Conservation (phyloP, 495 filamentous ascomycete species). For the Penicillium atrosanguineum region DNA sequence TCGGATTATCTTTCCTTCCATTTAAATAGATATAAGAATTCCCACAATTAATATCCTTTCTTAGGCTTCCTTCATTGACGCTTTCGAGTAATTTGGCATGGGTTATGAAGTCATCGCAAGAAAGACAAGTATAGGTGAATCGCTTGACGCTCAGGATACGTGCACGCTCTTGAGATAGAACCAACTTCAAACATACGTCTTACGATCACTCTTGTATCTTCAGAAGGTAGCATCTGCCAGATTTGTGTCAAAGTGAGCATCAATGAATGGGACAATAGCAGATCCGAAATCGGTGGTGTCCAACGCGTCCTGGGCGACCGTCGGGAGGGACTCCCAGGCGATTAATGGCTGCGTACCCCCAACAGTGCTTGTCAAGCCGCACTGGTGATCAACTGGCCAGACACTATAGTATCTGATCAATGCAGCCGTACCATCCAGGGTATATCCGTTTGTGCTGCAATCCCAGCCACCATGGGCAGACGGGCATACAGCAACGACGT, state of each 20-base stretch:
- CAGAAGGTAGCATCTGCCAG: constrained; percentile 21
- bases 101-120: no score
- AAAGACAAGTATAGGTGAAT: not conserved
- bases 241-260: constrained; percentile 14
- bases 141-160: not conserved
- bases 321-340: constrained; percentile 52
- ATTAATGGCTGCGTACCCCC: constrained; percentile 53
- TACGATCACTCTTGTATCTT: not conserved
- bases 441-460: constrained; percentile 39
- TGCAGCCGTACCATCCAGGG: constrained; percentile 36
- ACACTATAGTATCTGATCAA: constrained; percentile 47
- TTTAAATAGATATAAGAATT: no score
- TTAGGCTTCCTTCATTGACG: no score
- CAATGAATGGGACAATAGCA: constrained; percentile 22
- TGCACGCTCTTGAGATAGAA: not conserved
- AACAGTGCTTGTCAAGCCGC: constrained; percentile 39
- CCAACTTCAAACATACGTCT: no score
- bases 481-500: constrained; percentile 49
- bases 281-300: constrained; percentile 23
- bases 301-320: constrained; percentile 19
- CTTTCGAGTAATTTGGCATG: no score
- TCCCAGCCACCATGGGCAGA: constrained; percentile 53
- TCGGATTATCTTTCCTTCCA: no score
- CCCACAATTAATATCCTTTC: no score
- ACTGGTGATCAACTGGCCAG: constrained; percentile 51